A percentile compares a stretch with the other conserved stretches of the same genome.
phyloP scores from a whole-genome alignment of 352 stramenopile genomes.

The Phytophthora megakarya region DNA sequence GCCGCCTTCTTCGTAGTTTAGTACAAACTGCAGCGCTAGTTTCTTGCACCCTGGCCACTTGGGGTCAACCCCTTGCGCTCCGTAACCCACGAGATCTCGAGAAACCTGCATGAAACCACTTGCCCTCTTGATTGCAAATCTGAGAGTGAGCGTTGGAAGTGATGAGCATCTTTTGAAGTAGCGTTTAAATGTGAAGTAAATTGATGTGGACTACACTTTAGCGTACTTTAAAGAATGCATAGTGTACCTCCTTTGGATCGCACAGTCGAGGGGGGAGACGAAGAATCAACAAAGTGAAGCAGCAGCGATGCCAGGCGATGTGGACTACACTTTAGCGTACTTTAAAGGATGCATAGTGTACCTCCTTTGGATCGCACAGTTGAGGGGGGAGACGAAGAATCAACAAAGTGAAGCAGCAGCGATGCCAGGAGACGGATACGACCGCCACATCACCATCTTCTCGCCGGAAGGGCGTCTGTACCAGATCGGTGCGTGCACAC shows the following conservation, averaged over 20 bases:
- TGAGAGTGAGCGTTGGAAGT: conserved; percentile 19
- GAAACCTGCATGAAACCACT: conserved; percentile 2
- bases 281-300: conserved; percentile 23
- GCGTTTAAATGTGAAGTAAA: background rate
- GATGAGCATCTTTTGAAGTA: background rate
- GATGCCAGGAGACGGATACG: conserved; percentile 91
- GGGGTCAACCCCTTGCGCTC: conserved; percentile 62
- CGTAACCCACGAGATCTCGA: conserved; percentile 92
- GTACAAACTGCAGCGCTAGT: conserved; percentile 93
- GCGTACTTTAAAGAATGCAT: conserved; percentile 14
- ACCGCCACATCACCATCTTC: conserved; percentile 98
- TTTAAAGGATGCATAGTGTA: conserved; percentile 9
- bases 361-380: conserved; percentile 22
- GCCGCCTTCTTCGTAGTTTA: conserved; percentile 97
- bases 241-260: conserved; percentile 26
- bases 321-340: conserved; percentile 8
- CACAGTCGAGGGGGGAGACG: conserved; percentile 5
- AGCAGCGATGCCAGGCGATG: too few species aligned
- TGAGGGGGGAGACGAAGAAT: conserved; percentile 15
- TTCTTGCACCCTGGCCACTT: conserved; percentile 86
- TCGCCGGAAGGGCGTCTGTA: conserved; percentile 98
- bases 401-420: conserved; percentile 35
- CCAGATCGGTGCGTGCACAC: conserved; percentile 89
- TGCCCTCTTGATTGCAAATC: conserved; percentile 11
- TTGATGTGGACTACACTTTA: background rate